Evolutionary conservation across 352 stramenopile species (phyloP).

Genomic region (Pythium periplocum): DNA sequence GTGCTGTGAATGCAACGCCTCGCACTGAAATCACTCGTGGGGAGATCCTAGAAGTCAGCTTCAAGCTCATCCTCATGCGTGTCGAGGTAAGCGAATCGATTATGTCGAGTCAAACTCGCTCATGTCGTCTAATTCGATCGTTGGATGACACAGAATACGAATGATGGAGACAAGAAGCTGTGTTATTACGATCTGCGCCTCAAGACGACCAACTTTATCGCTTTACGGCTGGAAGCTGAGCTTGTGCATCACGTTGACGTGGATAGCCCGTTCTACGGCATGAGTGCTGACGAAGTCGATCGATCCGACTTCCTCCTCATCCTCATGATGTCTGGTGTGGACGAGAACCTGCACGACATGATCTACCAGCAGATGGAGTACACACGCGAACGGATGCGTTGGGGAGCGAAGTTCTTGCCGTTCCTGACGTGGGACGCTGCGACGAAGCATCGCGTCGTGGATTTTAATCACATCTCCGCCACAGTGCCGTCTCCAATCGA

Average conservation of each 20-base stretch:
- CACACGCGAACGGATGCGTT: constrained; percentile 29
- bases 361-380: constrained; percentile 54
- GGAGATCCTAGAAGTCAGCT: constrained; percentile 50
- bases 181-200: constrained; percentile 62
- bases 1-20: constrained; percentile 45
- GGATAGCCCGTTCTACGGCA: constrained; percentile 40
- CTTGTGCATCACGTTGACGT: constrained; percentile 40
- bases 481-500: constrained; percentile 16
- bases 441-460: constrained; percentile 28
- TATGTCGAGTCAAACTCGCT: too few relatives aligned
- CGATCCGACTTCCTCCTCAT: constrained; percentile 46
- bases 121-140: too few relatives aligned
- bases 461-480: constrained; percentile 39
- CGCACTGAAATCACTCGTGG: constrained; percentile 31
- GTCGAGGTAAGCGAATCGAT: constrained; percentile 29
- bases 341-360: constrained; percentile 59
- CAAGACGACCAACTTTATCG: constrained; percentile 40
- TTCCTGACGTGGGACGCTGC: constrained; percentile 33
- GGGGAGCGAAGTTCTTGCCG: constrained; percentile 32
- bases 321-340: constrained; percentile 48
- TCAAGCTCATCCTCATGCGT: constrained; percentile 63
- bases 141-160: constrained; percentile 23
- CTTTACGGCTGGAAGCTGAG: constrained; percentile 46
- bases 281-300: constrained; percentile 22
- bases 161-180: constrained; percentile 35